Conservation (phyloP, 257 asterid species). For the Marsdenia floribunda region DNA sequence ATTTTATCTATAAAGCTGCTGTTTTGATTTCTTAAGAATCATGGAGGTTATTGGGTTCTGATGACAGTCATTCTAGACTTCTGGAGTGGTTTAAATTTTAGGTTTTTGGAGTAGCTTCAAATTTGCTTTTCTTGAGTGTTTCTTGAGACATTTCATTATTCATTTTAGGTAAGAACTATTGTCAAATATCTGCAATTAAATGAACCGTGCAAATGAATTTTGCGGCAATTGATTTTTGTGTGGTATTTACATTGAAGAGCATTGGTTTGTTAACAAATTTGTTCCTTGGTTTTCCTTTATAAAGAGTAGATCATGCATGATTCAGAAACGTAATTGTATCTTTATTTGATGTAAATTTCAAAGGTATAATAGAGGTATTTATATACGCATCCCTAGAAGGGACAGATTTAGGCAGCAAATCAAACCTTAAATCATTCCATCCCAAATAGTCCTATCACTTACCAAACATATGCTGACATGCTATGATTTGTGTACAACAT, state of each 20-base stretch:
- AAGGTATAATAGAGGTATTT: background rate
- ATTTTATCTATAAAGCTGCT: background rate
- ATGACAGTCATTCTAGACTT: background rate
- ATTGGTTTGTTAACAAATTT: background rate
- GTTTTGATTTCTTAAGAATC: background rate
- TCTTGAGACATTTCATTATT: background rate
- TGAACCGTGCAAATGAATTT: no score
- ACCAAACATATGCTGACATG: background rate
- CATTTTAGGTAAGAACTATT: background rate
- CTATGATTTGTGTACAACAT: constrained; percentile 3
- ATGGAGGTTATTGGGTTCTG: background rate
- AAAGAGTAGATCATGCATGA: background rate
- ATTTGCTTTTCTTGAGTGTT: background rate
- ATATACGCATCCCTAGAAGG: background rate
- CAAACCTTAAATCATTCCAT: background rate
- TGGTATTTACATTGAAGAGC: background rate
- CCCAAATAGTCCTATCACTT: background rate
- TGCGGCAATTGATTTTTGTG: background rate
- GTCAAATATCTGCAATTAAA: background rate
- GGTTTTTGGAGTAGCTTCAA: background rate
- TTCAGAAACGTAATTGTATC: background rate
- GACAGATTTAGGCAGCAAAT: background rate
- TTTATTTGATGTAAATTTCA: background rate
- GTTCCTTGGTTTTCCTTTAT: background rate
- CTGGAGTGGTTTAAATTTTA: background rate